phyloP scores from a whole-genome alignment of 208 protist species.

The Leishmania aethiopica region DNA sequence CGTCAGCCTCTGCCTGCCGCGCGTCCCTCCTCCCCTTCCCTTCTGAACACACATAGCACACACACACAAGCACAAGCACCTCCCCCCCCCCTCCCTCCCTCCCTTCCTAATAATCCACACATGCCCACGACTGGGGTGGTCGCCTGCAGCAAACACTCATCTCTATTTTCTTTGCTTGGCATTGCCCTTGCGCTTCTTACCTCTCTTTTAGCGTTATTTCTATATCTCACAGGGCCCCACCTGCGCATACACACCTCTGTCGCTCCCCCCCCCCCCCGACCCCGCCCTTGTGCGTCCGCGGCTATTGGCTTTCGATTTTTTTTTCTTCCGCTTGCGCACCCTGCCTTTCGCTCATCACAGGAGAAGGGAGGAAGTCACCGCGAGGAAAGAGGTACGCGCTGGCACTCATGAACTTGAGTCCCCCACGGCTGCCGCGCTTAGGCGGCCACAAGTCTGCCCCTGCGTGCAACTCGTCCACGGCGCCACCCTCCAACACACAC shows the following conservation, averaged over 20 bases:
- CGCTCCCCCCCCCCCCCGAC: no score
- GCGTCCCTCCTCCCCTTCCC: not conserved
- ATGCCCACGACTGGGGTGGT: not conserved
- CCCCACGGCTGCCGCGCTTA: constrained; percentile 19
- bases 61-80: not conserved
- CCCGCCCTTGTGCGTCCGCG: not conserved
- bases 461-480: not conserved
- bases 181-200: not conserved
- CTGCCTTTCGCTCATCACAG: not conserved
- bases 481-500: not conserved
- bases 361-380: not conserved
- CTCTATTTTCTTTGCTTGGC: not conserved
- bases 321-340: not conserved
- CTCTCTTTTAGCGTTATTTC: not conserved
- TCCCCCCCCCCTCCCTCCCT: not conserved
- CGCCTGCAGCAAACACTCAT: not conserved
- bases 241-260: no score
- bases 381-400: not conserved
- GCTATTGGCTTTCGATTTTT: not conserved
- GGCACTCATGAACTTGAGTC: constrained; percentile 16
- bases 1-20: not conserved
- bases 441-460: constrained; percentile 18
- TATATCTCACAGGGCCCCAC: not conserved
- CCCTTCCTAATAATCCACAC: not conserved
- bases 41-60: not conserved